A percentile compares a stretch with the other conserved stretches of the same genome.
phyloP scores from a whole-genome alignment of 768 basidiomycete species.

The Mrakia gelida region DNA sequence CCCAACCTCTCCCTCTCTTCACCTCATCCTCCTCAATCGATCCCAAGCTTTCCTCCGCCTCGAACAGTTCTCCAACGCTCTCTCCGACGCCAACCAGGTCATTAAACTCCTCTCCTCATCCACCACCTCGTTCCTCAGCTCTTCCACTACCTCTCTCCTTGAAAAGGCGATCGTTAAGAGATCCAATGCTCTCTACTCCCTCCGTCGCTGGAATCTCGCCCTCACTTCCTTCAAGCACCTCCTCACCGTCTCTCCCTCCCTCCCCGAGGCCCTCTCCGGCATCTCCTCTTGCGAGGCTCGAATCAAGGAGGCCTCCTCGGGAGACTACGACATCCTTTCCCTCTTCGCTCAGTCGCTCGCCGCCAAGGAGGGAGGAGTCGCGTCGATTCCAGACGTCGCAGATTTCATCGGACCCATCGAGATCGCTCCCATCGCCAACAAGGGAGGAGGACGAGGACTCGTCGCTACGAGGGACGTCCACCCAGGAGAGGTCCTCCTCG shows the following conservation, averaged over 20 bases:
- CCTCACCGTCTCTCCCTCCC: neutral
- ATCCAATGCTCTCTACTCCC: constrained; percentile 23
- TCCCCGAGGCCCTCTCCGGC: neutral
- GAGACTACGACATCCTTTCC: constrained; percentile 8
- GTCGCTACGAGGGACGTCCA: constrained; percentile 25
- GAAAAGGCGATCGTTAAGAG: constrained; percentile 9
- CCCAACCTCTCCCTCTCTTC: neutral
- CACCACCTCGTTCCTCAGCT: no score
- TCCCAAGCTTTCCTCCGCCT: constrained; percentile 3
- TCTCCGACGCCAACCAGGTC: constrained; percentile 14
- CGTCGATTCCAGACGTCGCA: constrained; percentile 17
- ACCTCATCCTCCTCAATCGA: constrained; percentile 16
- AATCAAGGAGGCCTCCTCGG: constrained; percentile 7
- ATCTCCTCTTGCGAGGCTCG: constrained; percentile 21
- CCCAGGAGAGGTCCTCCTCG: constrained; percentile 29
- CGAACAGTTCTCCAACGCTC: constrained; percentile 20
- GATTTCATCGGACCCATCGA: constrained; percentile 24
- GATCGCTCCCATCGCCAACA: constrained; percentile 10
- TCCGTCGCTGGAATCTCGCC: constrained; percentile 22
- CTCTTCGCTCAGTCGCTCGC: constrained; percentile 5
- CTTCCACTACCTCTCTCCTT: neutral
- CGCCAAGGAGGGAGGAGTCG: constrained; percentile 14
- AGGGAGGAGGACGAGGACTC: constrained; percentile 29
- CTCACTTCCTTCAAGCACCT: constrained; percentile 8
- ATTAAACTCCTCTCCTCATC: neutral